Evolutionary conservation across 805 yeast species (phyloP), one percentile per base, ranked within the genome.

Genomic region (Myxozyma neglecta): DNA sequence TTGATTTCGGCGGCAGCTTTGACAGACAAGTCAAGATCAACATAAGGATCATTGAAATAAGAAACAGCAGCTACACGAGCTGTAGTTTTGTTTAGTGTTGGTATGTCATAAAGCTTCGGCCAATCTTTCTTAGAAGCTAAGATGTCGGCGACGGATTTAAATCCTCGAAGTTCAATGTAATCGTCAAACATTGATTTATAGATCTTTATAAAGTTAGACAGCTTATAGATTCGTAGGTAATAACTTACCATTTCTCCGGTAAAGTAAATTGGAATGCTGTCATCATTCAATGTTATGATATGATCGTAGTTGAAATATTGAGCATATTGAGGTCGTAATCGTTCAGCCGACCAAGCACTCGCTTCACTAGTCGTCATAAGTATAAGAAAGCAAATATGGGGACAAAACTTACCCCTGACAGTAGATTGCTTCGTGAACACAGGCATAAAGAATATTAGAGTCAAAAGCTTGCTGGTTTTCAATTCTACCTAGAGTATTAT

Each of bases 371-470:
- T 44, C 34, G 29, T 24, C 29, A 24, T 24, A 24, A 24, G 29
- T 24, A 24, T 24, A 24, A 24, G 29, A 5, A 16, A 34, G 36
- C 13, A 18, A 8, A 18, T 40, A 13, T 47, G n/a, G 16, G 14
- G 8, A 32, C 13, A 20, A 29, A 81, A 36, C 51, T 24, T 36
- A 61, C 67, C 60, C 60, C 65, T 82, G 83, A 61, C 81, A 74
- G 70, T 84, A 84, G 14, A 84, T 83, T 6, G 85, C 83, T 64
- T 84, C 87, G 69, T 83, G 86, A 65, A 83, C 79, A 45, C 85
- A 73, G 2, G 84, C 83, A 67, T 84, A 84, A 16, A 84, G 67
- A 36, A 81, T 72, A 64, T 84, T 84, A 3, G 86, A 79, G 60
- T 83, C 87, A 68, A 83, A 84, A 1, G 79, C 72, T 8, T 74